Evolutionary conservation across 495 filamentous ascomycete genomes (phyloP).

Genomic region (Bacidia rubella): DNA sequence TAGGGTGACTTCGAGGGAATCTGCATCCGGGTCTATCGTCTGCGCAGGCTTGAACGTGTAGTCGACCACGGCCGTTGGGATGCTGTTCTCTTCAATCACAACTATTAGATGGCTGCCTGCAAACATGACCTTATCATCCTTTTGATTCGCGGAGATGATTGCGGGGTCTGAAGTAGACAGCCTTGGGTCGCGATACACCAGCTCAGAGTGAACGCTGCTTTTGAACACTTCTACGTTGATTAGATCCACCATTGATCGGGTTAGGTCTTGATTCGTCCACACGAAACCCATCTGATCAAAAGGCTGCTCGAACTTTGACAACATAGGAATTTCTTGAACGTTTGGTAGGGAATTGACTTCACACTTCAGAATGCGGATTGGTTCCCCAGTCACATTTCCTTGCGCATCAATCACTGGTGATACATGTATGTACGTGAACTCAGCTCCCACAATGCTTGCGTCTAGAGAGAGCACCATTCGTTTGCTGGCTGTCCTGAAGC

Average conservation of each 20-base stretch:
- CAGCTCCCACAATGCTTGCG: too few species aligned
- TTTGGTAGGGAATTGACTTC: background rate
- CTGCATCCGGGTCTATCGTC: background rate
- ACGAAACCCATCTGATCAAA: slow-evolving; percentile 25
- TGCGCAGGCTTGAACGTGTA: background rate
- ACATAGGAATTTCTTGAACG: background rate
- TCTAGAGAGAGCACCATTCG: too few species aligned
- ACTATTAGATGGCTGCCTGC: background rate
- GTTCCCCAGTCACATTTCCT: too few species aligned
- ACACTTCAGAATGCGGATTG: background rate
- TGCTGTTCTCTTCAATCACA: background rate
- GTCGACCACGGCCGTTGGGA: background rate
- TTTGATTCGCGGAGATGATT: too few species aligned
- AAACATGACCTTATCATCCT: background rate
- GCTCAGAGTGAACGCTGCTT: too few species aligned
- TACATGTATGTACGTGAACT: too few species aligned
- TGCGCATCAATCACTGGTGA: too few species aligned
- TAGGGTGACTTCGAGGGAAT: background rate
- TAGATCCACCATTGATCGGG: background rate
- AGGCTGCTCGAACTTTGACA: slow-evolving; percentile 19
- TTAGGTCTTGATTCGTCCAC: background rate
- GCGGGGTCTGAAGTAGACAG: too few species aligned
- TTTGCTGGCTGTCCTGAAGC: too few species aligned
- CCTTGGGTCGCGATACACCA: too few species aligned
- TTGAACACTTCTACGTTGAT: background rate